These are phyloP conservation scores for Dillenia suffruticosa DNA, from an alignment of 164 flowering plant species.

Conservation along the genomic window DNA sequence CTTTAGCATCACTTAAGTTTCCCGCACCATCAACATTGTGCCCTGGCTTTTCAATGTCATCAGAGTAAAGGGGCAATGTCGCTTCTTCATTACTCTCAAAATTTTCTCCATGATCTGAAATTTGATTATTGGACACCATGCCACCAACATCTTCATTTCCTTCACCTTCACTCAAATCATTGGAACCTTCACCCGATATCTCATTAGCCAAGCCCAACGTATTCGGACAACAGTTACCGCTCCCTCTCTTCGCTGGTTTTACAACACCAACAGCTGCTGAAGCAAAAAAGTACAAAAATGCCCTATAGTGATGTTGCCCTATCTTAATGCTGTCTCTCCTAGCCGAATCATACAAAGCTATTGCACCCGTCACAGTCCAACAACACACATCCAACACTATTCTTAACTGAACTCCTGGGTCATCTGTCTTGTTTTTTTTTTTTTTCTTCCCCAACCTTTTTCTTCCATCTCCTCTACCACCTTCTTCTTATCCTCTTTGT, in stretches of 20 bases:
- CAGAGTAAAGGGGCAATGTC: constrained; percentile 1
- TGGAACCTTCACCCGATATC: constrained; percentile 7
- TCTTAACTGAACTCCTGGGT: constrained; percentile 30
- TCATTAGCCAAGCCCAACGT: constrained; percentile 11
- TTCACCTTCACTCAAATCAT: constrained; percentile 10
- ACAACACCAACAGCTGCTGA: constrained; percentile 80
- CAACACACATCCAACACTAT: constrained; percentile 70
- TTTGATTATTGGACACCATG: neutral
- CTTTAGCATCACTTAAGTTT: constrained; percentile 6
- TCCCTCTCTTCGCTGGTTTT: constrained; percentile 77
- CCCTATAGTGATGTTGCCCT: constrained; percentile 71
- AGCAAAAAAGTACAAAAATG: constrained; percentile 80
- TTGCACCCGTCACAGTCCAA: constrained; percentile 75
- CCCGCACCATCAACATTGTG: constrained; percentile 9
- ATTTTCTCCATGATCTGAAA: constrained; percentile 7
- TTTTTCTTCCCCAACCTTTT: constrained; percentile 20
- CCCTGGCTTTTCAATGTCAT: neutral
- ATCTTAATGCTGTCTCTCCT: constrained; percentile 46
- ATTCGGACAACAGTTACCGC: constrained; percentile 28
- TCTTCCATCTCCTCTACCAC: constrained; percentile 17
- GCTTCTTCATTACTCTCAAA: constrained; percentile 6
- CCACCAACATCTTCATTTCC: constrained; percentile 2
- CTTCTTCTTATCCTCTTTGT: constrained; percentile 8
- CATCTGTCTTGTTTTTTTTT: constrained; percentile 31
- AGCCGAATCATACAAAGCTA: constrained; percentile 60